Evolutionary conservation across 768 basidiomycete species (phyloP).

Genomic region (Galerina sulciceps): DNA sequence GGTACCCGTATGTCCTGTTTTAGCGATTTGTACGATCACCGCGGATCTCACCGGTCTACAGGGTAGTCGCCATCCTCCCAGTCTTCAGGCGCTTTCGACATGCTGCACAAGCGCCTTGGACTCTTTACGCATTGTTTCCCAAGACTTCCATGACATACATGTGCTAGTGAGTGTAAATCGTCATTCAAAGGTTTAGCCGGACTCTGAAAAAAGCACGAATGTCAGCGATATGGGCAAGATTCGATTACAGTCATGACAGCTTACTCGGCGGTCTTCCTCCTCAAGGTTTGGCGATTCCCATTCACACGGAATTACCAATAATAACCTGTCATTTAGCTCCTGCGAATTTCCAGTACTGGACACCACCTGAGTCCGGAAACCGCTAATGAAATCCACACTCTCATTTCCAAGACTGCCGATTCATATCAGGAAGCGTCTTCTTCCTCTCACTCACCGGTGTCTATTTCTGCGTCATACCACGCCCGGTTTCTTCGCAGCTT

Average conservation of each 20-base stretch:
- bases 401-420: slow-evolving; percentile 74
- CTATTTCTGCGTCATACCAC: slow-evolving; percentile 74
- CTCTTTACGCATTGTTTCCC: slow-evolving; percentile 70
- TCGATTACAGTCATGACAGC: slow-evolving; percentile 86
- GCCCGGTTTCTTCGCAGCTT: slow-evolving; percentile 79
- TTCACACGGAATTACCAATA: background rate
- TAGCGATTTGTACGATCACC: background rate
- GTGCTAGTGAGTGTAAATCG: slow-evolving; percentile 63
- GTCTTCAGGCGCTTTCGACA: slow-evolving; percentile 66
- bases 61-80: slow-evolving; percentile 63
- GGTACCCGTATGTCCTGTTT: slow-evolving; percentile 47
- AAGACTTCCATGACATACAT: slow-evolving; percentile 74
- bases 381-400: slow-evolving; percentile 63
- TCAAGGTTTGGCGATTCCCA: slow-evolving; percentile 48
- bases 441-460: slow-evolving; percentile 51
- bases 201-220: background rate
- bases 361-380: slow-evolving; percentile 64
- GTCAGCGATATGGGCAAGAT: slow-evolving; percentile 83
- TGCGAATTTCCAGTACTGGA: slow-evolving; percentile 64
- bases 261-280: slow-evolving; percentile 80
- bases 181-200: slow-evolving; percentile 7
- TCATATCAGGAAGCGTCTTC: slow-evolving; percentile 77
- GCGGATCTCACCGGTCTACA: slow-evolving; percentile 25
- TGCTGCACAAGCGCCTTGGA: slow-evolving; percentile 79
- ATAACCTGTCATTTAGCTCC: slow-evolving; percentile 49